These are phyloP conservation scores for Dactylonectria estremocensis DNA, from an alignment of 2,329 filamentous ascomycete genomes.

Conservation along the genomic window DNA sequence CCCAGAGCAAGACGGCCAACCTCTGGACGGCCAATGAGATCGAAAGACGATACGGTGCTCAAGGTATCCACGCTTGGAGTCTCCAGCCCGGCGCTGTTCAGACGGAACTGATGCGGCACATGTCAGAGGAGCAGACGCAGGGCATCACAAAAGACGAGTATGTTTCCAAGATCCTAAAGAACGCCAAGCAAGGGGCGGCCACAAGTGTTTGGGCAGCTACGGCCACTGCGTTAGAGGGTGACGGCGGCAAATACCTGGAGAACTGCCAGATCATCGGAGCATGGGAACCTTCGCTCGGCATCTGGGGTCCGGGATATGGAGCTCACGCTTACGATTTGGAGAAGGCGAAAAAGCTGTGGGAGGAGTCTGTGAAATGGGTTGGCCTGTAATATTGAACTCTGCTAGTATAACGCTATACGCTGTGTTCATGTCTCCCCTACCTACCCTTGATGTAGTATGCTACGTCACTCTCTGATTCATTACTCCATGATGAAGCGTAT, in stretches of 20 bases:
- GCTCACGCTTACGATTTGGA: no score
- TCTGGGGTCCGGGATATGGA: no score
- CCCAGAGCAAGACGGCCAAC: conserved; percentile 66
- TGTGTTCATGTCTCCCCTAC: no score
- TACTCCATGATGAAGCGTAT: no score
- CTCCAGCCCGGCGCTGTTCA: conserved; percentile 52
- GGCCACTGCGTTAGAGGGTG: conserved; percentile 12
- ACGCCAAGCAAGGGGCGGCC: conserved; percentile 20
- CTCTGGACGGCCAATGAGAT: conserved; percentile 57
- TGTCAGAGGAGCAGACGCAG: neutral
- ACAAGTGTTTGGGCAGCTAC: conserved; percentile 30
- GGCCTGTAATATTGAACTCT: no score
- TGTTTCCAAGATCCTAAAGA: neutral
- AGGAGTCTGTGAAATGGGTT: no score
- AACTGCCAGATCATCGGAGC: conserved; percentile 11
- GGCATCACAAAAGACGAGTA: neutral
- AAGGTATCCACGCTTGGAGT: conserved; percentile 53
- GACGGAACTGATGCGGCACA: conserved; percentile 21
- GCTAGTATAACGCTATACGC: no score
- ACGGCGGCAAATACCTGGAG: conserved; percentile 30
- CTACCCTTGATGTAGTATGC: no score
- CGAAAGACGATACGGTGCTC: conserved; percentile 13
- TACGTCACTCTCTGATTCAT: no score
- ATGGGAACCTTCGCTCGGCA: no score
- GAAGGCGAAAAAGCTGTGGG: no score